Evolutionary conservation across 225 moss, liverwort and hornwort species (phyloP).

Genomic region (Bryoerythrophyllum caledonicum): DNA sequence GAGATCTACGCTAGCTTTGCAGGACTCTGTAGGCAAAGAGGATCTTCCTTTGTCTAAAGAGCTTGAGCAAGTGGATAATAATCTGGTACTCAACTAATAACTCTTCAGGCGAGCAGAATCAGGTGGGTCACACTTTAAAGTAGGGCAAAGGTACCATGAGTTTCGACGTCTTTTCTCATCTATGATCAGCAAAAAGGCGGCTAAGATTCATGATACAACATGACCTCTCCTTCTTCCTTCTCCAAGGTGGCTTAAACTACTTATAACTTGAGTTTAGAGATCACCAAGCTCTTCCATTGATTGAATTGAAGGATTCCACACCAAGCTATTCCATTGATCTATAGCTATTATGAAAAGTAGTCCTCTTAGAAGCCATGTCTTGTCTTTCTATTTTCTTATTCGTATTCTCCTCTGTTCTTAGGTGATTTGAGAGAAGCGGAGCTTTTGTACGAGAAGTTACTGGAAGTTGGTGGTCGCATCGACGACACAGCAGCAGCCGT

Average conservation of each 20-base stretch:
- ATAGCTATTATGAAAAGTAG: too few relatives aligned
- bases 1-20: slow-evolving; percentile 58
- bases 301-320: too few relatives aligned
- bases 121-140: slow-evolving; percentile 48
- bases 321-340: too few relatives aligned
- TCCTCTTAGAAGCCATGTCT: too few relatives aligned
- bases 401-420: slow-evolving; percentile 20
- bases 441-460: slow-evolving; percentile 48
- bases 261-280: too few relatives aligned
- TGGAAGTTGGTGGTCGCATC: slow-evolving; percentile 44
- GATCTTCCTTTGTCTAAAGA: slow-evolving; percentile 32
- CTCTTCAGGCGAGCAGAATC: slow-evolving; percentile 71
- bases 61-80: slow-evolving; percentile 39
- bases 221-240: too few relatives aligned
- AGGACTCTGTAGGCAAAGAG: slow-evolving; percentile 40
- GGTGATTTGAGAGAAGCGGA: slow-evolving; percentile 78
- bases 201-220: too few relatives aligned
- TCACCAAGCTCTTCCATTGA: too few relatives aligned
- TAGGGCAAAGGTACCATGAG: too few relatives aligned
- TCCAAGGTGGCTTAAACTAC: too few relatives aligned
- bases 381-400: neutral
- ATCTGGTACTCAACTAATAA: slow-evolving; percentile 56
- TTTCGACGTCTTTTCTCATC: too few relatives aligned
- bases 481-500: slow-evolving; percentile 58
- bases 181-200: too few relatives aligned